phyloP scores from a whole-genome alignment of 2,329 filamentous ascomycete genomes.

The Biscogniauxia sp. region DNA sequence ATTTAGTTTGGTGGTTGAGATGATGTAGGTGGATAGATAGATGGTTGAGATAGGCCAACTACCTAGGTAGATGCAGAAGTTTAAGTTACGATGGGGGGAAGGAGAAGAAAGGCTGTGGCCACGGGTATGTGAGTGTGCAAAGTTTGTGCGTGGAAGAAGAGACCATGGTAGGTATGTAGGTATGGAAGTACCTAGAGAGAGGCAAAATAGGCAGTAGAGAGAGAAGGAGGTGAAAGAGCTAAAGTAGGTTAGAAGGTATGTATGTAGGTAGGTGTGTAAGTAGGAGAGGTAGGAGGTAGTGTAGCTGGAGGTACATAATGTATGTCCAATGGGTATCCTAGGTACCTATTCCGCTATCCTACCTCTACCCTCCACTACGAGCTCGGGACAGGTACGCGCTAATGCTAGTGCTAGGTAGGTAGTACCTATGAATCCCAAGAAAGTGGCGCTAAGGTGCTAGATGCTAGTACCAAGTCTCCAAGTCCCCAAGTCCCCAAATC shows the following conservation, averaged over 20 bases:
- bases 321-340: not conserved
- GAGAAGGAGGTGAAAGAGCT: too few species aligned
- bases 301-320: too few species aligned
- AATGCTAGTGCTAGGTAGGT: conserved; percentile 10
- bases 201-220: too few species aligned
- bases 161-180: not conserved
- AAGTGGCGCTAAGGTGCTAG: not conserved
- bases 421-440: not conserved
- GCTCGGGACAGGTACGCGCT: conserved; percentile 24
- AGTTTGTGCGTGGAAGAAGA: conserved; percentile 4
- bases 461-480: not conserved
- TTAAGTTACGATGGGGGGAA: too few species aligned
- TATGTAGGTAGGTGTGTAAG: too few species aligned
- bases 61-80: too few species aligned
- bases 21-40: not conserved
- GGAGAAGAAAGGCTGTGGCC: too few species aligned
- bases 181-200: too few species aligned
- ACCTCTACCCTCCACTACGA: conserved; percentile 17
- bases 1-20: not conserved
- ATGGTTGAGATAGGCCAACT: too few species aligned
- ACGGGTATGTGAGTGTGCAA: not conserved
- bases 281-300: too few species aligned
- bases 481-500: not conserved
- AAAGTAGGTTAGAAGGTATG: too few species aligned
- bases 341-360: not conserved